phyloP scores from a whole-genome alignment of 805 yeast genomes.

The Candida sonorensis region DNA sequence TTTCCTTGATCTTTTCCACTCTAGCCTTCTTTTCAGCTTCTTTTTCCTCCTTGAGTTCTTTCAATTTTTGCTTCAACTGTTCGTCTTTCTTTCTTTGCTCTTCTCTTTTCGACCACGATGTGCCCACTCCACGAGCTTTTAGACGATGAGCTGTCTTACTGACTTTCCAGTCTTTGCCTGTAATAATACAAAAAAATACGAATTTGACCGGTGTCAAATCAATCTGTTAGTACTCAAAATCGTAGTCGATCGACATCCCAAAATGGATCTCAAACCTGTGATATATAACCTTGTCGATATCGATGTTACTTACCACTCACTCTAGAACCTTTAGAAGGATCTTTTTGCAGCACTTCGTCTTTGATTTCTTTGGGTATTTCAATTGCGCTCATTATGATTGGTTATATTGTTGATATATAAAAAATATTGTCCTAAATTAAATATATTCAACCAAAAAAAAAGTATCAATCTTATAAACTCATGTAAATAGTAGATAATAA shows the following conservation, averaged over 20 bases:
- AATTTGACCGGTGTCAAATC: too few species aligned
- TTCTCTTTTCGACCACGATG: conserved; percentile 61
- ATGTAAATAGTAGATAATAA: background rate
- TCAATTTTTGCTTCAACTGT: conserved; percentile 61
- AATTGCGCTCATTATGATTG: conserved; percentile 1
- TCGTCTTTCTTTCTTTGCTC: conserved; percentile 59
- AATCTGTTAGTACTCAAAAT: too few species aligned
- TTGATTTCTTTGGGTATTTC: conserved; percentile 3
- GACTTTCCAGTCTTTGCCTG: conserved; percentile 70
- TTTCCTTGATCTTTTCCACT: conserved; percentile 56
- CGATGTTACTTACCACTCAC: conserved; percentile 27
- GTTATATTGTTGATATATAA: background rate
- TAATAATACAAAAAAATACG: conserved; percentile 30
- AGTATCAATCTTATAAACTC: background rate
- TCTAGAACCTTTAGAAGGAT: conserved; percentile 23
- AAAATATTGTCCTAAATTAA: too few species aligned
- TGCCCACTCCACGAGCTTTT: conserved; percentile 50
- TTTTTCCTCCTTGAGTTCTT: conserved; percentile 75
- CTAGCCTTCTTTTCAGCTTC: conserved; percentile 47
- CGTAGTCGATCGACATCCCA: too few species aligned
- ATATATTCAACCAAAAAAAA: too few species aligned
- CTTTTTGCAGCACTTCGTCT: conserved; percentile 6
- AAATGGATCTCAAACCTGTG: too few species aligned
- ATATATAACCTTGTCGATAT: too few species aligned
- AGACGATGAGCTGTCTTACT: conserved; percentile 63